Conservation (phyloP, 164 flowering plant genomes). For the Echeveria elegans region DNA sequence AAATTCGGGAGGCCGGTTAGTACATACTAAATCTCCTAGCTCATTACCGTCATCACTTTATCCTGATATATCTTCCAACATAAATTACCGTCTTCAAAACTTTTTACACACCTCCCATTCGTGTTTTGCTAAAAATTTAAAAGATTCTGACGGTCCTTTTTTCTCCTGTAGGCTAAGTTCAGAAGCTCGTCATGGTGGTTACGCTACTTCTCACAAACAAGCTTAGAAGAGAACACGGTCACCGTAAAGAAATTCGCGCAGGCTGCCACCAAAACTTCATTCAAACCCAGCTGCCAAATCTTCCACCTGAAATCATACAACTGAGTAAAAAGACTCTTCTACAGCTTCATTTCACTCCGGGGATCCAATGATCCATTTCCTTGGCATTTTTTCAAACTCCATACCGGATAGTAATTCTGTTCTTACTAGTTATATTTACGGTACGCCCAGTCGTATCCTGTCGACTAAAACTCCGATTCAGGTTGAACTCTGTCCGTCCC, state of each 20-base stretch:
- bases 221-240: constrained; percentile 61
- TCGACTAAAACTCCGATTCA: neutral
- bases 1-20: constrained; percentile 73
- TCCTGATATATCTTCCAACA: neutral
- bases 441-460: neutral
- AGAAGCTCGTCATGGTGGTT: constrained; percentile 84
- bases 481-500: neutral
- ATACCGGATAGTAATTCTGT: neutral
- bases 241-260: constrained; percentile 68
- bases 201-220: constrained; percentile 52
- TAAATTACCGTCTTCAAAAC: neutral
- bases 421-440: neutral
- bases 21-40: neutral
- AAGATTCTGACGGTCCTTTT: neutral
- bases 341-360: neutral
- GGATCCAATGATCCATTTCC: neutral
- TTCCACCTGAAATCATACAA: constrained; percentile 64
- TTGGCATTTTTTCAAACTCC: neutral
- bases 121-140: neutral
- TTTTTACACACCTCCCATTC: neutral
- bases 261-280: constrained; percentile 47
- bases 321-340: constrained; percentile 14
- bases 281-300: constrained; percentile 62
- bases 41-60: constrained; percentile 10
- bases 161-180: constrained; percentile 56